These are phyloP conservation scores for Pyricularia grisea DNA, from an alignment of 2,329 filamentous ascomycete genomes.

Conservation along the genomic window DNA sequence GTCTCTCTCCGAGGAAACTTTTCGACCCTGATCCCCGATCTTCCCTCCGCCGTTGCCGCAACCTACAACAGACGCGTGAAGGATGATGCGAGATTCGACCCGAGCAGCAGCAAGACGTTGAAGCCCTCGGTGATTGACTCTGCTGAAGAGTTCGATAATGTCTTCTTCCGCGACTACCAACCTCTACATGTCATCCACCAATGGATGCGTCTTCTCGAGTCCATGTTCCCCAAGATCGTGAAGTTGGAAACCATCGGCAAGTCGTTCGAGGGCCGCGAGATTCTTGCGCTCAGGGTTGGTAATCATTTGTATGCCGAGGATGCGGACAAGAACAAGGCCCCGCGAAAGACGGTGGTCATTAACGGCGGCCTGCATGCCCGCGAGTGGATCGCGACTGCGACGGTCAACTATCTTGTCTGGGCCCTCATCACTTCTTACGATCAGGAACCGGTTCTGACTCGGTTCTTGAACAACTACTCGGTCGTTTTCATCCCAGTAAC, in stretches of 20 bases:
- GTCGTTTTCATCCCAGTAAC: constrained; percentile 79
- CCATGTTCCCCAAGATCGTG: constrained; percentile 77
- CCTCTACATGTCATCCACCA: constrained; percentile 56
- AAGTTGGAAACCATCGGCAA: constrained; percentile 59
- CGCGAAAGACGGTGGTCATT: constrained; percentile 33
- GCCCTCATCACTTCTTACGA: constrained; percentile 77
- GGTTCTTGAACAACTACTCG: constrained; percentile 75
- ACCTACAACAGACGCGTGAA: constrained; percentile 41
- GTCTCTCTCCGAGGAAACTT: constrained; percentile 62
- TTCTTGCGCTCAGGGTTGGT: constrained; percentile 71
- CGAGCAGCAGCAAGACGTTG: background rate
- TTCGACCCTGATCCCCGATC: constrained; percentile 67
- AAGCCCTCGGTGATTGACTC: background rate
- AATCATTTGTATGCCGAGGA: background rate
- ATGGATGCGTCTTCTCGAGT: constrained; percentile 85
- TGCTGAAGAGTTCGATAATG: constrained; percentile 41
- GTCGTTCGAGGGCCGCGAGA: constrained; percentile 82
- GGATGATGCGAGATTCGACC: constrained; percentile 9
- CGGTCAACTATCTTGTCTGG: constrained; percentile 86
- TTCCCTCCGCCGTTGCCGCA: constrained; percentile 67
- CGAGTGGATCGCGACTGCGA: constrained; percentile 93
- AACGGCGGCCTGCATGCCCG: constrained; percentile 84
- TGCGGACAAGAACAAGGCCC: constrained; percentile 10
- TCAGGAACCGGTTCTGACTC: constrained; percentile 60
- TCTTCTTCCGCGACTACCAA: constrained; percentile 92